Percentiles rank a stretch among this genome's conserved stretches.
Conservation (phyloP, 306 rosid species). For the Mucuna pruriens region DNA sequence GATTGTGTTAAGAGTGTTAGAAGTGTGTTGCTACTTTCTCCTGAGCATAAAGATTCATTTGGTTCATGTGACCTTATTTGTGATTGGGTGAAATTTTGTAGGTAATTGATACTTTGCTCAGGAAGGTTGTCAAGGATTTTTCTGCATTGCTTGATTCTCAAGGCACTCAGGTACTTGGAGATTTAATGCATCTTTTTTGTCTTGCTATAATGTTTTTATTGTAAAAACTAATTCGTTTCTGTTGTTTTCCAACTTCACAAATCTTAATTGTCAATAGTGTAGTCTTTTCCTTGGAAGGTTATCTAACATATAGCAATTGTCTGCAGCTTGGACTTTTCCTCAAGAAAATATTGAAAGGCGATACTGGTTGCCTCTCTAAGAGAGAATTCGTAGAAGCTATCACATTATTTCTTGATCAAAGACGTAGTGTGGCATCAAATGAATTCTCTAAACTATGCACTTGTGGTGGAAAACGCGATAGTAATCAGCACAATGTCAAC, state of each 20-base stretch:
- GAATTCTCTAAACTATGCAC: constrained; percentile 75
- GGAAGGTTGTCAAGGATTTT: constrained; percentile 83
- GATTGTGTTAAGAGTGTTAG: too few species aligned
- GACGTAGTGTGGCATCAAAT: constrained; percentile 63
- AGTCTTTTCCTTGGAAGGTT: neutral
- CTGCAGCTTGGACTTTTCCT: constrained; percentile 78
- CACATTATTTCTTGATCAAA: constrained; percentile 66
- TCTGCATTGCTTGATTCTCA: constrained; percentile 87
- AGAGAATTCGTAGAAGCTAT: constrained; percentile 73
- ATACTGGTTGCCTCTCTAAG: constrained; percentile 56
- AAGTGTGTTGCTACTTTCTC: too few species aligned
- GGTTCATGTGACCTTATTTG: constrained; percentile 33
- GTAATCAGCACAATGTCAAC: constrained; percentile 31
- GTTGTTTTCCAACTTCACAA: neutral
- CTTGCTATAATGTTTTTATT: constrained; percentile 2
- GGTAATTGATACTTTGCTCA: constrained; percentile 82
- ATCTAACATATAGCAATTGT: constrained; percentile 18
- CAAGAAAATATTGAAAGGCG: constrained; percentile 78
- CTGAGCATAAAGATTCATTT: neutral
- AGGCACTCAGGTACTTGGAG: constrained; percentile 79
- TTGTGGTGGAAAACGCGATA: constrained; percentile 72
- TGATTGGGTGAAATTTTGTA: constrained; percentile 42
- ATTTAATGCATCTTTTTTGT: constrained; percentile 18
- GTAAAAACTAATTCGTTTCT: neutral
- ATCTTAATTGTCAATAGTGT: neutral